Evolutionary conservation across 1,284 basidiomycete genomes (phyloP).

Genomic region (Ganoderma multipileum): DNA sequence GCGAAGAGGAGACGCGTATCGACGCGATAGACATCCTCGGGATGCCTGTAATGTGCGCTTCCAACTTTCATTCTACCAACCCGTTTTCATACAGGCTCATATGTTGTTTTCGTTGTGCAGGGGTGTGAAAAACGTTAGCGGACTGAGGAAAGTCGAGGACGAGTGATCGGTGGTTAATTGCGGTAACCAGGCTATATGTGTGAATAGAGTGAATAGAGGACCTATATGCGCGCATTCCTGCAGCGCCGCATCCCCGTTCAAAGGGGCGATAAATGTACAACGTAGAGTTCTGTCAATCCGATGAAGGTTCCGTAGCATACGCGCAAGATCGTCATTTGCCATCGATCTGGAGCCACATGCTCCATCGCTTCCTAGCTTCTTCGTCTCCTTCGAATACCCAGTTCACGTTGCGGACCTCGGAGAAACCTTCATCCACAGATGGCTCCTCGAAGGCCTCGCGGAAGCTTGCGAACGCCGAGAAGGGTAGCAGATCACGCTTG

Average conservation of each 20-base stretch:
- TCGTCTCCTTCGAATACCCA: slow-evolving; percentile 82
- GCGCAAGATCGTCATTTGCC: slow-evolving; percentile 48
- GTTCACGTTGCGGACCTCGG: slow-evolving; percentile 77
- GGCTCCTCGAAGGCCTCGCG: slow-evolving; percentile 74
- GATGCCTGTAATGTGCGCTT: slow-evolving; percentile 62
- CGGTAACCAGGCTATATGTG: background rate
- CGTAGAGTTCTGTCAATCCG: background rate
- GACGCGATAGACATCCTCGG: slow-evolving; percentile 82
- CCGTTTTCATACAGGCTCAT: slow-evolving; percentile 10
- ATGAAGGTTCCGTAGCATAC: background rate
- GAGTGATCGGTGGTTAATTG: slow-evolving; percentile 9
- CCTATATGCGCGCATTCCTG: background rate
- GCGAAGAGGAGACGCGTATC: slow-evolving; percentile 78
- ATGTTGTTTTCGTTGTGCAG: slow-evolving; percentile 39
- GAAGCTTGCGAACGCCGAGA: slow-evolving; percentile 68
- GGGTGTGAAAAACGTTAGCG: slow-evolving; percentile 62
- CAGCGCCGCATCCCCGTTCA: background rate
- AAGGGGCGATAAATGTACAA: background rate
- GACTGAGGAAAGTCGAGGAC: slow-evolving; percentile 56
- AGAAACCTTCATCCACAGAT: slow-evolving; percentile 70
- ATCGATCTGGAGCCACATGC: slow-evolving; percentile 79
- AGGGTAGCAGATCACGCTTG: slow-evolving; percentile 67
- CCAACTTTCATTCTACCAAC: background rate
- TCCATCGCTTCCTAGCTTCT: slow-evolving; percentile 76
- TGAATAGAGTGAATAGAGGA: slow-evolving; percentile 1